Evolutionary conservation across 148 eudicot genomes (phyloP), one percentile per base, ranked within the genome.

Genomic region (Rheum nobile): DNA sequence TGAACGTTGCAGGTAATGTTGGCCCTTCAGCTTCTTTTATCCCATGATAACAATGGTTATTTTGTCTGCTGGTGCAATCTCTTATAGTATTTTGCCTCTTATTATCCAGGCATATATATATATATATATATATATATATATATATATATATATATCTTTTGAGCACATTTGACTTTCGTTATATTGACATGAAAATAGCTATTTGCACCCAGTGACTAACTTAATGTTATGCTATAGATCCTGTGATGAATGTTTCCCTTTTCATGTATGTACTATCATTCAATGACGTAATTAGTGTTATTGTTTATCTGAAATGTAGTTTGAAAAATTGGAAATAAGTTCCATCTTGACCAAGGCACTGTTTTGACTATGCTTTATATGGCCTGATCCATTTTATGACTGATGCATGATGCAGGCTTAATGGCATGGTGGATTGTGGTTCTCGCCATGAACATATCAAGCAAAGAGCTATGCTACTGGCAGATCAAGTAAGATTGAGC

Each of bases 371-470:
- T 34, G 41, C 39, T 32, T 17, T 32, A 34, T 10, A 17, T 32
- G 41, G 8, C 39, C 39, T 22, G 32, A 71, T 71, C n/a, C 41
- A 7, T 65, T 65, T 22, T 71, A 75, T 48, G 34, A 37, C 16
- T 65, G 67, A 73, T 84, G 70, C 87, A 91, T 63, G 68, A 74
- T 84, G 67, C 87, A 93, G 98, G 84, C 92, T 91, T 28, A 86
- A 93, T 84, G 97, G 98, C 75, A 85, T 93, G 78, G 90, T 93
- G 82, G 97, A 91, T 63, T 95, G 93, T 87, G 95, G 98, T 74
- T 81, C 72, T 75, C 88, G 92, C 12, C 96, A 88, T 74, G 88
- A 86, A 24, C 97, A 95, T 72, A 95, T 95, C 78, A 87, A 81
- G 73, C 91, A 83, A 78, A 87, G 98, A 80, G 79, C 97, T 61